These are phyloP conservation scores for Babesia ovis DNA, from an alignment of 169 alveolate genomes.

Conservation along the genomic window DNA sequence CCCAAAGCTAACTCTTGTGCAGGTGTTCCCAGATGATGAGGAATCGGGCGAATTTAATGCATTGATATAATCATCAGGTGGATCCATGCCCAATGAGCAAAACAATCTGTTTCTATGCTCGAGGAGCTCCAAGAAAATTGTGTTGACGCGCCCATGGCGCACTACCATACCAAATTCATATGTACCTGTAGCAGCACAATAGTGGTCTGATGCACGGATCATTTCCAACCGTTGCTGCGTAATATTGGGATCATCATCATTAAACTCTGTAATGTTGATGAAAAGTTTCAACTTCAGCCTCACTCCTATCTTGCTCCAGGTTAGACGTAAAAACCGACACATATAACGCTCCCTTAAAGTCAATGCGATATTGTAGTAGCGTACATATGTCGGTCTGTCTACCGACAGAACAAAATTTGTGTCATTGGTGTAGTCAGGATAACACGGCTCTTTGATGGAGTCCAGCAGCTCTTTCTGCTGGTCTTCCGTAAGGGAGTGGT, in stretches of 20 bases:
- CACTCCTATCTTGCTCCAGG: constrained; percentile 37
- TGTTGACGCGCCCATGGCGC: constrained; percentile 15
- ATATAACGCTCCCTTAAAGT: constrained; percentile 21
- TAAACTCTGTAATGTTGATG: neutral
- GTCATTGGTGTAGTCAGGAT: constrained; percentile 1
- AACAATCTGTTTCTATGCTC: neutral
- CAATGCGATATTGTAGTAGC: constrained; percentile 25
- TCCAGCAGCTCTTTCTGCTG: constrained; percentile 48
- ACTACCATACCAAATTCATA: neutral
- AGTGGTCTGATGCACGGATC: neutral
- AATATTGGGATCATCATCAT: neutral
- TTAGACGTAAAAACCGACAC: constrained; percentile 6
- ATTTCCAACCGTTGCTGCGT: neutral
- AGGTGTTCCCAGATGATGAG: neutral
- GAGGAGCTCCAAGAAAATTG: neutral
- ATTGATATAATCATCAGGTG: constrained; percentile 12
- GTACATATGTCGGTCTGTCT: neutral
- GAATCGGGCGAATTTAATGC: constrained; percentile 3
- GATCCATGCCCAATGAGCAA: neutral
- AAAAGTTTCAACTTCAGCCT: constrained; percentile 11
- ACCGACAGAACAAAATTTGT: neutral
- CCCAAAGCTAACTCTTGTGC: neutral
- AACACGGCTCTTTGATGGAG: neutral
- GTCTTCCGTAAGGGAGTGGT: constrained; percentile 46
- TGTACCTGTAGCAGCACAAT: neutral